Conservation (phyloP, 257 asterid species). For the Solanum boliviense region DNA sequence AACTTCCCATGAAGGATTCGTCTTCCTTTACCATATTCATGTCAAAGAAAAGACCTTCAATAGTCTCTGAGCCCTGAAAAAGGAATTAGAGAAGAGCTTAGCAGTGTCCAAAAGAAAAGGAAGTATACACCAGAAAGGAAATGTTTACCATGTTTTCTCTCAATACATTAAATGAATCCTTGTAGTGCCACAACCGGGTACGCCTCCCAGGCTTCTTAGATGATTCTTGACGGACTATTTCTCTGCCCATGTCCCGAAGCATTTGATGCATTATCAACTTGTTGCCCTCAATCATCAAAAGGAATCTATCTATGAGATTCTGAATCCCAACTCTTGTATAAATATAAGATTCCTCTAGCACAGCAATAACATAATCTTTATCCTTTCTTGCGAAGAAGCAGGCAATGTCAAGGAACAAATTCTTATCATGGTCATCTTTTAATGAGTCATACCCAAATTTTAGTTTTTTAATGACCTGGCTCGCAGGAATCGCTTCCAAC, state of each 20-base stretch:
- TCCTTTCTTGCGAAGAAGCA: neutral
- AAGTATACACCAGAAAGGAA: neutral
- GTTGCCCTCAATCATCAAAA: neutral
- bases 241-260: neutral
- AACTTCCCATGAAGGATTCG: neutral
- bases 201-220: neutral
- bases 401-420: neutral
- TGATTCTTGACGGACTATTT: neutral
- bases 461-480: neutral
- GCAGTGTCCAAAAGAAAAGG: neutral
- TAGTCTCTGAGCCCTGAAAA: neutral
- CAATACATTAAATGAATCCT: neutral
- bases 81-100: neutral
- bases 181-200: neutral
- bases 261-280: neutral
- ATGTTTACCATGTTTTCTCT: neutral
- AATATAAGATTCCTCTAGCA: neutral
- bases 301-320: neutral
- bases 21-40: neutral
- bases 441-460: neutral
- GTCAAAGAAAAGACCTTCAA: neutral
- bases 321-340: neutral
- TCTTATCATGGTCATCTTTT: neutral
- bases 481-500: neutral
- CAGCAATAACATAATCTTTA: neutral